Conservation (phyloP, 352 stramenopile genomes). For the Phytophthora quininea region DNA sequence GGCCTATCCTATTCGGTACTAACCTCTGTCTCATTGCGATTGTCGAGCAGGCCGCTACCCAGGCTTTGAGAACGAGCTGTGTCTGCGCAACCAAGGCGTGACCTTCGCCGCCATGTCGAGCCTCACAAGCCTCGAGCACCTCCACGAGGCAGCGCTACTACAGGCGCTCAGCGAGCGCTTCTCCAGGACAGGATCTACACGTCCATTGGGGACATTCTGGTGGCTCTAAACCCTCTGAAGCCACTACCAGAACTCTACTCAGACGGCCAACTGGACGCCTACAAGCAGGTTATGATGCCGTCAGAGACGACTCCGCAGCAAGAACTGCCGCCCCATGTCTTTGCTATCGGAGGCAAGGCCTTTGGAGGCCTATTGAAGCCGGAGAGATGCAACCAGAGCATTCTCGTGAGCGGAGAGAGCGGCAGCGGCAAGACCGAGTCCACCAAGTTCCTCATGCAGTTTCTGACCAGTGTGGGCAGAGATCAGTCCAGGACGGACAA, state of each 20-base stretch:
- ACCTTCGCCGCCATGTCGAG: constrained; percentile 63
- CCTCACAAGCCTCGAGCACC: constrained; percentile 80
- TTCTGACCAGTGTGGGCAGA: constrained; percentile 90
- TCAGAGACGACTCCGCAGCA: constrained; percentile 10
- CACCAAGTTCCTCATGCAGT: constrained; percentile 97
- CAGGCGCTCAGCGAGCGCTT: constrained; percentile 85
- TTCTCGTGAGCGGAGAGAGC: constrained; percentile 93
- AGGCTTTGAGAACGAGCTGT: constrained; percentile 50
- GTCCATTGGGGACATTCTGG: constrained; percentile 85
- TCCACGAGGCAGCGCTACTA: constrained; percentile 85
- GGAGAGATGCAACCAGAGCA: constrained; percentile 87
- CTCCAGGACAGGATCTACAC: constrained; percentile 84
- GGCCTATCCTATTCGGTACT: constrained; percentile 9
- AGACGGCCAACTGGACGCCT: constrained; percentile 58
- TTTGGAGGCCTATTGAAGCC: constrained; percentile 75
- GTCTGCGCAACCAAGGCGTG: constrained; percentile 67
- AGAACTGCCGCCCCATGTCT: constrained; percentile 85
- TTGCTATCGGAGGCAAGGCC: constrained; percentile 88
- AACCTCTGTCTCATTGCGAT: neutral
- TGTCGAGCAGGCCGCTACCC: constrained; percentile 36
- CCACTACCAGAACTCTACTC: constrained; percentile 68
- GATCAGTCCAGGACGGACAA: constrained; percentile 30
- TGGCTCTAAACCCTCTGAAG: constrained; percentile 88
- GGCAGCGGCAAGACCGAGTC: constrained; percentile 96
- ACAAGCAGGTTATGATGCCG: constrained; percentile 56